phyloP scores from a whole-genome alignment of 2,329 filamentous ascomycete species.

The Hypoxylon sp. region DNA sequence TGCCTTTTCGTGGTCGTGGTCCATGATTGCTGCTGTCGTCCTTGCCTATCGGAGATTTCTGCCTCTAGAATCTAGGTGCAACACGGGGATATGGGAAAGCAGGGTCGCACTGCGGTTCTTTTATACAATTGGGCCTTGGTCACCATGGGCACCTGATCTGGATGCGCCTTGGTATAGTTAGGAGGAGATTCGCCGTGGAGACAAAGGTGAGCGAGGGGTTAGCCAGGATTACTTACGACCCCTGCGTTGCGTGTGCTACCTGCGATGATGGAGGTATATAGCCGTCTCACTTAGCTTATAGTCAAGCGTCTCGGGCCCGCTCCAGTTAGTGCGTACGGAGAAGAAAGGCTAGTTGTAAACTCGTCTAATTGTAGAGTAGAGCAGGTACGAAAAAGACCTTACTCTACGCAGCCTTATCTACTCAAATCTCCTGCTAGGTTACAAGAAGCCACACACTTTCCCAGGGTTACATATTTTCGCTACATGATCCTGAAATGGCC shows the following conservation, averaged over 20 bases:
- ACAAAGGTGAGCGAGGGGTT: constrained; percentile 30
- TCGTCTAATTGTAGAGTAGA: constrained; percentile 3
- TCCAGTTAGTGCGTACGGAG: neutral
- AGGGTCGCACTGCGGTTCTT: constrained; percentile 14
- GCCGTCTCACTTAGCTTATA: neutral
- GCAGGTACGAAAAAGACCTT: too few species aligned
- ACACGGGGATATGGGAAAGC: neutral
- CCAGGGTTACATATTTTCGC: constrained; percentile 13
- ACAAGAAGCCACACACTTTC: neutral
- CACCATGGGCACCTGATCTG: neutral
- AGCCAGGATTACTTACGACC: constrained; percentile 5
- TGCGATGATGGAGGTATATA: constrained; percentile 4
- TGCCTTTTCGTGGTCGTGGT: constrained; percentile 47
- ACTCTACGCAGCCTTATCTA: neutral
- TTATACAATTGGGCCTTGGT: constrained; percentile 18
- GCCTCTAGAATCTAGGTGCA: too few species aligned
- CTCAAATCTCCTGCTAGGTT: neutral
- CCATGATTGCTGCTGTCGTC: constrained; percentile 39
- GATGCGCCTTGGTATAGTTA: neutral
- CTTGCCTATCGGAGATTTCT: neutral
- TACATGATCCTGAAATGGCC: neutral
- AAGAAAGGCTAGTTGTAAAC: neutral
- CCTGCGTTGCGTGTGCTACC: neutral
- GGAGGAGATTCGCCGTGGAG: constrained; percentile 17
- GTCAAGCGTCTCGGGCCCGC: neutral